phyloP scores from a whole-genome alignment of 192 early-diverging fungal genomes.

The Oehlia diaphana region DNA sequence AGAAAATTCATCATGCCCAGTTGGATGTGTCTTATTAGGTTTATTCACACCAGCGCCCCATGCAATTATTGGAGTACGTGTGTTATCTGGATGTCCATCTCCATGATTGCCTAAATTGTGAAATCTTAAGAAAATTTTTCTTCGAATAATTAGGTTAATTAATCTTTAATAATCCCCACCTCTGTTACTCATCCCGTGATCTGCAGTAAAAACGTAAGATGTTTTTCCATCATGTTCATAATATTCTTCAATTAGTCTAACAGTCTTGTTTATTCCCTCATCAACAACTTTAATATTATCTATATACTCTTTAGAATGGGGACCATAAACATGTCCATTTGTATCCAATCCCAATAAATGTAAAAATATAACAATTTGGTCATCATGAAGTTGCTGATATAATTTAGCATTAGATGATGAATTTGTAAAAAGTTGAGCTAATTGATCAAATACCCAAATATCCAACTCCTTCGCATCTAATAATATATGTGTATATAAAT shows the following conservation, averaged over 20 bases:
- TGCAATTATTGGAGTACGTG: conserved; percentile 88
- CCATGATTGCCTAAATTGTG: conserved; percentile 75
- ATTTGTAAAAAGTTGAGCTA: conserved; percentile 67
- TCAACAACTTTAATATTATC: conserved; percentile 87
- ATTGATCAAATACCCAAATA: conserved; percentile 89
- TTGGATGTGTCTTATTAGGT: conserved; percentile 51
- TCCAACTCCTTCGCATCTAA: conserved; percentile 85
- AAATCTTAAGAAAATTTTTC: background rate
- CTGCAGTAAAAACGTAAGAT: conserved; percentile 89
- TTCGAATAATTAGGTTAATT: background rate
- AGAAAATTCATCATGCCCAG: conserved; percentile 80
- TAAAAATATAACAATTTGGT: conserved; percentile 88
- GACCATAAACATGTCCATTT: conserved; percentile 88
- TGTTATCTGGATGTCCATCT: conserved; percentile 95
- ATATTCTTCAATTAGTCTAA: conserved; percentile 70
- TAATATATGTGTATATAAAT: background rate
- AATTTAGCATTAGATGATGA: conserved; percentile 49
- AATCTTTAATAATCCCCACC: conserved; percentile 65
- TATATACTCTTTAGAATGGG: conserved; percentile 83
- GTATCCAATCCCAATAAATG: conserved; percentile 96
- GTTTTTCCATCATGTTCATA: conserved; percentile 81
- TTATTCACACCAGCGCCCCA: conserved; percentile 91
- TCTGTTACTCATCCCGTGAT: conserved; percentile 95
- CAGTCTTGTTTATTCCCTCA: conserved; percentile 66
- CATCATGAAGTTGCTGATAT: conserved; percentile 59